Evolutionary conservation across 2,329 filamentous ascomycete genomes (phyloP).

Genomic region (Bipolaris cookei): DNA sequence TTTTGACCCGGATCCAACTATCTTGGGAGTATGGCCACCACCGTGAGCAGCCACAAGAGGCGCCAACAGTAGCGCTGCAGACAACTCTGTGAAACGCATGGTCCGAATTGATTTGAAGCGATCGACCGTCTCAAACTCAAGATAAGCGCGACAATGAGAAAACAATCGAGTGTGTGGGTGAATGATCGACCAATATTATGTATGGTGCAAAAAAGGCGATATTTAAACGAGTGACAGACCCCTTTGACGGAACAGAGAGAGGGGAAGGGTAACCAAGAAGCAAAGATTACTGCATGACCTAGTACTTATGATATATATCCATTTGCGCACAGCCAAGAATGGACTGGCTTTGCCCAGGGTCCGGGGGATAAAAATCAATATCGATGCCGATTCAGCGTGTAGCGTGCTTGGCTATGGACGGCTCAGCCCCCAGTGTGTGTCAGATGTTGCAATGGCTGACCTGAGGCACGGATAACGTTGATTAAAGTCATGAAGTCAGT

Average conservation of each 20-base stretch:
- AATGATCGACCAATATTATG: conserved; percentile 13
- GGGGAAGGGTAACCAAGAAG: conserved; percentile 13
- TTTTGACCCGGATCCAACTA: conserved; percentile 38
- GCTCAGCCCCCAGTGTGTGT: conserved; percentile 15
- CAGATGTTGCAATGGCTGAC: conserved; percentile 8
- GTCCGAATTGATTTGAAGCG: not conserved
- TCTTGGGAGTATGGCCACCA: conserved; percentile 39
- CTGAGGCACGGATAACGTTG: conserved; percentile 1
- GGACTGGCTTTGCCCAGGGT: conserved; percentile 9
- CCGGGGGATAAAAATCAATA: conserved; percentile 2
- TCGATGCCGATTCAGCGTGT: conserved; percentile 6
- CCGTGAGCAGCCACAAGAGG: conserved; percentile 43
- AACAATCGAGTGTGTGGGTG: conserved; percentile 14
- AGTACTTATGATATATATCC: conserved; percentile 10
- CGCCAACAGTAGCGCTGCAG: conserved; percentile 36
- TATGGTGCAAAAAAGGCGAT: conserved; percentile 8
- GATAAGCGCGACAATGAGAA: not conserved
- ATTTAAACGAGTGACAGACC: conserved; percentile 26
- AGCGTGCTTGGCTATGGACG: conserved; percentile 20
- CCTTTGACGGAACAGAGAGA: conserved; percentile 17
- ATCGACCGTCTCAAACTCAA: not conserved
- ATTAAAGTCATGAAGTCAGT: not conserved
- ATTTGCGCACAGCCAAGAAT: conserved; percentile 6
- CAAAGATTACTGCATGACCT: not conserved
- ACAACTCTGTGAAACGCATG: conserved; percentile 44